Base-by-base conservation (phyloP, 2,329 filamentous ascomycete species). In the Magnaporthiopsis poae region DNA sequence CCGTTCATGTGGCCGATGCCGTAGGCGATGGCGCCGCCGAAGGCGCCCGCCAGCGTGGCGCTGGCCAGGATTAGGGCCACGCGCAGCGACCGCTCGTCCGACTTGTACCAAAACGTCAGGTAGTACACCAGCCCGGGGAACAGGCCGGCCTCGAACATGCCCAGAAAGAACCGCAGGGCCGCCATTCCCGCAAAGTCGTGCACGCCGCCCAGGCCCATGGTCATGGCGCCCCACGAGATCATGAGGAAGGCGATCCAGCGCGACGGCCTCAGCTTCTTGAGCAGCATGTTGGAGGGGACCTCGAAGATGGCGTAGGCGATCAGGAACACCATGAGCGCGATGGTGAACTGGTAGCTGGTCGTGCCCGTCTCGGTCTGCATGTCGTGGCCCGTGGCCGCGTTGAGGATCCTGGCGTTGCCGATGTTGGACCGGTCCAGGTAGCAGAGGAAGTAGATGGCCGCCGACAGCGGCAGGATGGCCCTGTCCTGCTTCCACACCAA, bases 71-170 rank as follows among this genome's bases (percentile, higher is more conserved):
- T 84, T 68, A 90, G 87, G 2, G 88, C 88, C 2, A 91, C 86
- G 5, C 90, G 83, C n/a, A 91, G 77, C 29, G 88, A 89, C 3
- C 90, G 82, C 76, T 92, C 89, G 25, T 85, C 82, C 70, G 86
- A 85, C 61, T 83, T 86, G 75, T 92, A 92, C 82, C 90, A 92
- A 68, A 91, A 86, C 0, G 89, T 91, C 63, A 92, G 78, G 70
- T 90, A 91, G 75, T 86, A 71, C 73, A 72, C 70, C 13, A 70
- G 63, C 12, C 68, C 80, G 56, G 80, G 75, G 71, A 81, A 78
- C 68, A 71, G 64, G 36, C 70, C 68, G 4, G 88, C 89, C 76
- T 92, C 90, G 60, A 89, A 84, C 5, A 85, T 79, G 5, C 90
- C 90, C 0, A 92, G 80, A 11, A 92, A 74, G 33, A 92, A 81